Evolutionary conservation across 805 yeast genomes (phyloP).

Genomic region (Starmera amethionina): DNA sequence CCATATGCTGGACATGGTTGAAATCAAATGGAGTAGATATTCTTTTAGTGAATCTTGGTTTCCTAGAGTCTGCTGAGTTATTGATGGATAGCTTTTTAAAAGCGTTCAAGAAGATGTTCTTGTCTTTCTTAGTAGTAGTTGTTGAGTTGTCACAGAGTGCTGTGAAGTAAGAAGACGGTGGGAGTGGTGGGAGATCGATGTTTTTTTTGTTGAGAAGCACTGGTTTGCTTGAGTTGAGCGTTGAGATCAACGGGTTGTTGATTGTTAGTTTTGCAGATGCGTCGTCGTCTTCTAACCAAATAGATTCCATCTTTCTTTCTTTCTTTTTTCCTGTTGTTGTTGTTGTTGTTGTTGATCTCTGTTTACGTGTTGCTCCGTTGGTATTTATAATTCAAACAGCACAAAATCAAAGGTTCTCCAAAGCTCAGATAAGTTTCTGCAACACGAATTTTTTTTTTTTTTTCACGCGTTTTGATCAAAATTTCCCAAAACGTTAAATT

Average conservation of each 20-base stretch:
- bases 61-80: slow-evolving; percentile 4
- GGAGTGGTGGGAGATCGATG: slow-evolving; percentile 27
- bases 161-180: slow-evolving; percentile 17
- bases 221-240: slow-evolving; percentile 26
- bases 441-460: no score
- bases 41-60: slow-evolving; percentile 4
- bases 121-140: slow-evolving; percentile 4
- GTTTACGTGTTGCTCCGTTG: no score
- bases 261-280: slow-evolving; percentile 23
- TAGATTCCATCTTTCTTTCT: slow-evolving; percentile 26
- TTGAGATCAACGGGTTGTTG: slow-evolving; percentile 20
- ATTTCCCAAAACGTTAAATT: no score
- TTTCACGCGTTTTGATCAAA: no score
- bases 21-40: slow-evolving; percentile 30
- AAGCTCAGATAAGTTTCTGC: no score
- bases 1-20: slow-evolving; percentile 31
- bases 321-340: slow-evolving; percentile 1
- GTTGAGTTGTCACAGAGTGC: slow-evolving; percentile 1
- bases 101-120: slow-evolving; percentile 19
- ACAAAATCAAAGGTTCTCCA: no score
- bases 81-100: slow-evolving; percentile 21
- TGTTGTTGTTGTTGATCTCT: no score
- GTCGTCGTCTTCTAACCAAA: slow-evolving; percentile 32
- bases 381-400: no score
- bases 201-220: slow-evolving; percentile 21